Evolutionary conservation across 2,329 filamentous ascomycete genomes (phyloP).

Genomic region (Monosporascus sp.): DNA sequence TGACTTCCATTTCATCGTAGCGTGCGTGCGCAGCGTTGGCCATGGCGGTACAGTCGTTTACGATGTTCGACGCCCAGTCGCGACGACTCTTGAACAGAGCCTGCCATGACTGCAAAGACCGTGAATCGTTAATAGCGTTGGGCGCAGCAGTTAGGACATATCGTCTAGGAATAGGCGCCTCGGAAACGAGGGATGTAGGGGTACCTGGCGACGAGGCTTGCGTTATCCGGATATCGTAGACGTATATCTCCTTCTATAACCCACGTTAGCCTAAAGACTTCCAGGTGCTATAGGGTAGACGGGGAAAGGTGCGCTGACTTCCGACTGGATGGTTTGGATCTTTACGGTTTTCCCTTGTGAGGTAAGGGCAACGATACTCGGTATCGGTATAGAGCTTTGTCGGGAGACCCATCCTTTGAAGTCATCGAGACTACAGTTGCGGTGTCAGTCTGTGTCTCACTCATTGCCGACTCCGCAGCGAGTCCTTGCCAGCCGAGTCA

Average conservation of each 20-base stretch:
- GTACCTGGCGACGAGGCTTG: conserved; percentile 46
- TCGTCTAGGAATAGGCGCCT: conserved; percentile 46
- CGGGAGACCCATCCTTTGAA: conserved; percentile 76
- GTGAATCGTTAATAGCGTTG: conserved; percentile 76
- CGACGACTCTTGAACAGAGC: conserved; percentile 75
- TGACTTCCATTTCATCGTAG: conserved; percentile 68
- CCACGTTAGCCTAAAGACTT: conserved; percentile 4
- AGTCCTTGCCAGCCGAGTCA: conserved; percentile 15
- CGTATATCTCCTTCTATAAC: conserved; percentile 74
- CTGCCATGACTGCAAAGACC: conserved; percentile 82
- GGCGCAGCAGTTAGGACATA: conserved; percentile 63
- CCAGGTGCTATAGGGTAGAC: not conserved
- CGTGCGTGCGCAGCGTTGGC: conserved; percentile 57
- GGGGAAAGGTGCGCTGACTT: conserved; percentile 48
- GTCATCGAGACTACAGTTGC: conserved; percentile 63
- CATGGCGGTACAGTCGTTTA: conserved; percentile 64
- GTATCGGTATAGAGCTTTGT: conserved; percentile 65
- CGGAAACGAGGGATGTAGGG: conserved; percentile 39
- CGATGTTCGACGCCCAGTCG: conserved; percentile 69
- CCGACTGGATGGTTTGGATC: conserved; percentile 70
- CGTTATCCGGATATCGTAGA: conserved; percentile 80
- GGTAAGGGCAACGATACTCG: conserved; percentile 84
- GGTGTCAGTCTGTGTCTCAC: conserved; percentile 13
- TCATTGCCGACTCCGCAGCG: not conserved
- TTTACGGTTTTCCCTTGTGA: conserved; percentile 79